Evolutionary conservation across 306 rosid genomes (phyloP), one percentile per base, ranked within the genome.

Genomic region (Vachellia collinsii): DNA sequence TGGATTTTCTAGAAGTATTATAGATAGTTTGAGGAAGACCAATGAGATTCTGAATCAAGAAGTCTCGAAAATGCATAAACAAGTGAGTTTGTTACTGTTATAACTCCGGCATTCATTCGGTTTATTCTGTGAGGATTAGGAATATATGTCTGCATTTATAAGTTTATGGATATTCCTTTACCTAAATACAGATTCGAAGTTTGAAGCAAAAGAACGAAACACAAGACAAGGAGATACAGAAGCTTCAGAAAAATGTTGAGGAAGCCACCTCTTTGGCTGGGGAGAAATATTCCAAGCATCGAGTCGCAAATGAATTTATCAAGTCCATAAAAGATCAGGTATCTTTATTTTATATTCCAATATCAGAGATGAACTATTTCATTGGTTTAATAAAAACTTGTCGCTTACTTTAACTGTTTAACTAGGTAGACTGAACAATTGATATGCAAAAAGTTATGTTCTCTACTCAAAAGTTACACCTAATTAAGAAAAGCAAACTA

Each of bases 1-100:
- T 19, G 88, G 89, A 83, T 92, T 92, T 80, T 96, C 98, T 29
- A 92, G 83, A 88, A 89, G 94, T 78, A 86, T 96, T 64, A 88
- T 96, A 41, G 99, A 96, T 36, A 89, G 85, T 84, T 89, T 96
- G 46, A 93, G 75, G 90, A 92, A 81, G 83, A 88, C 90, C 69
- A 96, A 86, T 67, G 98, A 88, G 70, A 72, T 80, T 61, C 36
- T 96, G 84, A 89, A 71, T 68, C 90, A 90, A 80, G 97, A 96
- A 84, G 83, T 90, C 47, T 79, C 91, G 10, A 96, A 89, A 86
- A 77, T 90, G 84, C 89, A 93, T 71, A 87, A 50, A 70, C 90
- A 93, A 39, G 99, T 91, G 89, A 73, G 68, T 82, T 75, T 79
- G 47, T 72, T 72, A 50, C 74, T 65, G 66, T 78, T 74, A 38